These are phyloP conservation scores for Podosphaera aphanis DNA, from an alignment of 2,329 filamentous ascomycete species.

Conservation along the genomic window DNA sequence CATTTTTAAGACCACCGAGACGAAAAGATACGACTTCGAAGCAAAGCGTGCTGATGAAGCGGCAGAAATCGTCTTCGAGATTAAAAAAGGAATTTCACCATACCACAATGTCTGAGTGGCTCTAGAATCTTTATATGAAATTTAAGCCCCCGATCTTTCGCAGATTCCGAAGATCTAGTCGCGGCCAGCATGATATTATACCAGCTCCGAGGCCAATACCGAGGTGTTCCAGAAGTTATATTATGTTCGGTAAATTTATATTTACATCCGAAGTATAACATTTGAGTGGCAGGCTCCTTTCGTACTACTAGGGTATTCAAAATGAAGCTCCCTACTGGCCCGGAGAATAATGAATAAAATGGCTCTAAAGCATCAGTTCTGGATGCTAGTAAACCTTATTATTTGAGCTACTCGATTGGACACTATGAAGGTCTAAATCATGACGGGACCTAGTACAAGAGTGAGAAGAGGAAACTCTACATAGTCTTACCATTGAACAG, in stretches of 20 bases:
- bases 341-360: no score
- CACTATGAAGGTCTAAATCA: no score
- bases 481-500: no score
- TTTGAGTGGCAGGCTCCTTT: neutral
- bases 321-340: neutral
- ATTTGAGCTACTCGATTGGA: no score
- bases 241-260: neutral
- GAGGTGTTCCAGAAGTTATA: neutral
- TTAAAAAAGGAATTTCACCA: conserved; percentile 51
- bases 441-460: no score
- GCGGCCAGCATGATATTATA: neutral
- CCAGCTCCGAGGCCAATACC: neutral
- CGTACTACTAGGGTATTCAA: neutral
- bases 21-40: conserved; percentile 69
- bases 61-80: conserved; percentile 53
- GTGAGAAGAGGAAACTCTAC: no score
- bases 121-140: neutral
- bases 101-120: conserved; percentile 20
- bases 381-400: no score
- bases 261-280: neutral
- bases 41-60: conserved; percentile 49
- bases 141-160: neutral
- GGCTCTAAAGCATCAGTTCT: no score
- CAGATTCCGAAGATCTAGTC: neutral
- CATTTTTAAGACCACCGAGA: conserved; percentile 53